Evolutionary conservation across 108 stramenopile genomes (phyloP).

Genomic region (Skeletonema grethae): DNA sequence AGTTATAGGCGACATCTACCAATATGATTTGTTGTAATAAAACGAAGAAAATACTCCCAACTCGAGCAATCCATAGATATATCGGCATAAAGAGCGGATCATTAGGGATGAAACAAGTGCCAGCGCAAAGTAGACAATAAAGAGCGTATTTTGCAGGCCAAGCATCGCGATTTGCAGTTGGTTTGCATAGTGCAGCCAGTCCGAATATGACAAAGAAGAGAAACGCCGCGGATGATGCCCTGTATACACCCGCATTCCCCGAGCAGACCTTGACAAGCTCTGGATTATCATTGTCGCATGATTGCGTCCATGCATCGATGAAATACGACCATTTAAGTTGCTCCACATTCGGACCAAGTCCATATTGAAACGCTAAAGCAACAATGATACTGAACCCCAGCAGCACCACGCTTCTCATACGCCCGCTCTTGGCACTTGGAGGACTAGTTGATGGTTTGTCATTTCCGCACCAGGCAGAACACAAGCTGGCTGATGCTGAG

Average conservation of each 20-base stretch:
- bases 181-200: slow-evolving; percentile 61
- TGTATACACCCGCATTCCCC: slow-evolving; percentile 81
- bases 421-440: slow-evolving; percentile 75
- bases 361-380: slow-evolving; percentile 79
- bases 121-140: slow-evolving; percentile 64
- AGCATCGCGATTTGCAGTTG: slow-evolving; percentile 76
- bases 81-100: slow-evolving; percentile 70
- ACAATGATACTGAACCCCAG: slow-evolving; percentile 62
- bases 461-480: slow-evolving; percentile 78
- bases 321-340: slow-evolving; percentile 49
- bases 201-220: slow-evolving; percentile 74
- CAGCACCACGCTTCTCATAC: slow-evolving; percentile 75
- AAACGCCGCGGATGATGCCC: slow-evolving; percentile 56
- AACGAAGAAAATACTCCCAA: slow-evolving; percentile 77
- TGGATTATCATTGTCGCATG: slow-evolving; percentile 43
- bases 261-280: slow-evolving; percentile 60
- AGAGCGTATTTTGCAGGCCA: slow-evolving; percentile 88
- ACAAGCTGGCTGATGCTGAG: slow-evolving; percentile 67
- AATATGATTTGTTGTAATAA: slow-evolving; percentile 82
- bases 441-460: slow-evolving; percentile 80
- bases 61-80: slow-evolving; percentile 71
- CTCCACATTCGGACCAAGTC: slow-evolving; percentile 57
- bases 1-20: slow-evolving; percentile 86
- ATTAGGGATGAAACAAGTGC: slow-evolving; percentile 78
- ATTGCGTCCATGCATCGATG: slow-evolving; percentile 65